Conservation (phyloP, 192 early-diverging fungal genomes). For the Gaertneriomyces semiglobifer region DNA sequence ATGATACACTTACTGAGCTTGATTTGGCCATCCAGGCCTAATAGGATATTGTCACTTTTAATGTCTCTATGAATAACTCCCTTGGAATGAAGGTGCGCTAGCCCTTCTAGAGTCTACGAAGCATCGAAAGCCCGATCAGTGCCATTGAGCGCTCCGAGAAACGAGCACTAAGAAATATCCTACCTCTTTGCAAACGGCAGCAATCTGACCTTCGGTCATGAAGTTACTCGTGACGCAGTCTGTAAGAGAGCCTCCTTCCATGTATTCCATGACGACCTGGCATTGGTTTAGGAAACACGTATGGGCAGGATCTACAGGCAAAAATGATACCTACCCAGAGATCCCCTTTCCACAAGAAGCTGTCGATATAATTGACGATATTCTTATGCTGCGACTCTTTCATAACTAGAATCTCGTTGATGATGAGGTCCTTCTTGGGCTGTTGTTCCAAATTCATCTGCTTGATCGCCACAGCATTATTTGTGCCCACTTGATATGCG, state of each 20-base stretch:
- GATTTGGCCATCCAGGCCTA: slow-evolving; percentile 70
- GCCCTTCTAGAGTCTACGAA: slow-evolving; percentile 53
- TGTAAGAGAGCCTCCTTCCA: slow-evolving; percentile 86
- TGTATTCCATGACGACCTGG: slow-evolving; percentile 83
- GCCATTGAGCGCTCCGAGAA: neutral
- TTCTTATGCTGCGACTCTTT: slow-evolving; percentile 55
- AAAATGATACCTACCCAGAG: slow-evolving; percentile 53
- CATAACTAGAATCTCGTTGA: slow-evolving; percentile 73
- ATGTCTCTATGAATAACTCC: slow-evolving; percentile 73
- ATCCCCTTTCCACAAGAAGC: slow-evolving; percentile 71
- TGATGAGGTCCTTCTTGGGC: slow-evolving; percentile 94
- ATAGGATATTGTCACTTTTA: slow-evolving; percentile 63
- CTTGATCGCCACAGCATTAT: slow-evolving; percentile 84
- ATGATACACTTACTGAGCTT: slow-evolving; percentile 55
- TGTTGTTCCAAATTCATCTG: slow-evolving; percentile 95
- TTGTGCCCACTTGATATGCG: slow-evolving; percentile 62
- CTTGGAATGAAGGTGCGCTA: slow-evolving; percentile 60
- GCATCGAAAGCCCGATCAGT: too few relatives aligned
- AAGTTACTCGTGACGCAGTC: slow-evolving; percentile 73
- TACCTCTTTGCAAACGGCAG: slow-evolving; percentile 82
- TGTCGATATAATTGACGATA: slow-evolving; percentile 83
- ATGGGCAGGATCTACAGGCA: neutral
- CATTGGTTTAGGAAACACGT: neutral
- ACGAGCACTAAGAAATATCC: neutral
- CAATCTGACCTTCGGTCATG: slow-evolving; percentile 92